Conservation (phyloP, 1,139 yeast genomes). For the Yamadazyma spencermartinsiae region DNA sequence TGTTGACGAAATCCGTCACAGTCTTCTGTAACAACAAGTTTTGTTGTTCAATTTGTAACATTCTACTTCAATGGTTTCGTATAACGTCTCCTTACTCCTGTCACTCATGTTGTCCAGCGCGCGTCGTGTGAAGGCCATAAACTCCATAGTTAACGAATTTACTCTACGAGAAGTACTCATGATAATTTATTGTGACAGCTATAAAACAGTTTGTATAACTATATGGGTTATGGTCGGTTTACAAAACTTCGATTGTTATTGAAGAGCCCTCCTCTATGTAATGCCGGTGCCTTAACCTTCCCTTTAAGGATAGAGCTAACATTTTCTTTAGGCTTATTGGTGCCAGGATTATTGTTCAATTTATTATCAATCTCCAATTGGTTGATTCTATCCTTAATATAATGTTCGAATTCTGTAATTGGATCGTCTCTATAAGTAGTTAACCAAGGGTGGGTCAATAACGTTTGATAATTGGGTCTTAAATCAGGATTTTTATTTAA, state of each 20-base stretch:
- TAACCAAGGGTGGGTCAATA: constrained; percentile 85
- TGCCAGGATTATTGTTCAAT: constrained; percentile 4
- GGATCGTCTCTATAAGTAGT: constrained; percentile 40
- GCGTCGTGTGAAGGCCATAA: not conserved
- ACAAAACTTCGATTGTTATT: constrained; percentile 13
- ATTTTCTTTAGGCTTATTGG: constrained; percentile 25
- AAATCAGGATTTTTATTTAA: constrained; percentile 76
- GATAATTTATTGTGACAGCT: too few species aligned
- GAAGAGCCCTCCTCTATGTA: constrained; percentile 42
- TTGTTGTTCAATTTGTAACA: constrained; percentile 49
- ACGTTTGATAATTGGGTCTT: constrained; percentile 79
- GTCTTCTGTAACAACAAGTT: constrained; percentile 46
- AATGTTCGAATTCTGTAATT: constrained; percentile 31
- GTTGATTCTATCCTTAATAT: constrained; percentile 34
- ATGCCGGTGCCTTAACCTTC: constrained; percentile 45
- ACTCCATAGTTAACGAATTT: not conserved
- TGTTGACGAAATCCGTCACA: constrained; percentile 37
- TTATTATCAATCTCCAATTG: constrained; percentile 25
- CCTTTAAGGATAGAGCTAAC: constrained; percentile 38
- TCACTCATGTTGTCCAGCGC: not conserved
- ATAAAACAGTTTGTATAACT: too few species aligned
- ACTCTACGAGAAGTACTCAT: too few species aligned
- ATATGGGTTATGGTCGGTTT: constrained; percentile 6
- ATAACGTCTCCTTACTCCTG: not conserved
- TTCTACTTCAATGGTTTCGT: too few species aligned